Conservation (phyloP, 1,284 basidiomycete genomes). For the Pseudomicrostroma phylloplanum region DNA sequence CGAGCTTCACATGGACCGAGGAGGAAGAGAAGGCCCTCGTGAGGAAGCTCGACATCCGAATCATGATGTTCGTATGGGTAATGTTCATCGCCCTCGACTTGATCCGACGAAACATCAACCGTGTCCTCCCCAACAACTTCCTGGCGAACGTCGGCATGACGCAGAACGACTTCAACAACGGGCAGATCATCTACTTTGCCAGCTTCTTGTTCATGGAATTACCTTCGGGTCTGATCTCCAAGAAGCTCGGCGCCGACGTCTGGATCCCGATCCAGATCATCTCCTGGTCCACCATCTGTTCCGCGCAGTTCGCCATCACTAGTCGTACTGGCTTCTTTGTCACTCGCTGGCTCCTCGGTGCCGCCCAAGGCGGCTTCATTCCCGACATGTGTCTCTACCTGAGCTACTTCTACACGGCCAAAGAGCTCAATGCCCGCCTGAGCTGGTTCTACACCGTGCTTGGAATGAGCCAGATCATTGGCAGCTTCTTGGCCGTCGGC, state of each 20-base stretch:
- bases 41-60: constrained; percentile 3
- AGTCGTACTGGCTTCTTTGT: constrained; percentile 26
- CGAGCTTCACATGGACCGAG: constrained; percentile 10
- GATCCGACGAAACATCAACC: constrained; percentile 19
- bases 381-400: constrained; percentile 51
- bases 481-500: constrained; percentile 25
- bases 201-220: constrained; percentile 33
- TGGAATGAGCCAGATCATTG: constrained; percentile 23
- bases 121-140: constrained; percentile 20
- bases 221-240: constrained; percentile 32
- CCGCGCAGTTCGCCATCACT: constrained; percentile 18
- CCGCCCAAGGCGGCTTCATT: constrained; percentile 59
- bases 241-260: constrained; percentile 31
- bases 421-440: constrained; percentile 60
- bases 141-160: constrained; percentile 30
- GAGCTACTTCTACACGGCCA: constrained; percentile 49
- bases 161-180: constrained; percentile 39
- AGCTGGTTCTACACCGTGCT: constrained; percentile 57
- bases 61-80: constrained; percentile 12
- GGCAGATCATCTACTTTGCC: constrained; percentile 17
- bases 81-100: constrained; percentile 24
- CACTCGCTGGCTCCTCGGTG: constrained; percentile 19
- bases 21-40: constrained; percentile 13
- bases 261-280: constrained; percentile 36
- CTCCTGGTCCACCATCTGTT: constrained; percentile 21